Conservation (phyloP, 2,329 filamentous ascomycete genomes). For the Cylindrodendrum hubeiense region DNA sequence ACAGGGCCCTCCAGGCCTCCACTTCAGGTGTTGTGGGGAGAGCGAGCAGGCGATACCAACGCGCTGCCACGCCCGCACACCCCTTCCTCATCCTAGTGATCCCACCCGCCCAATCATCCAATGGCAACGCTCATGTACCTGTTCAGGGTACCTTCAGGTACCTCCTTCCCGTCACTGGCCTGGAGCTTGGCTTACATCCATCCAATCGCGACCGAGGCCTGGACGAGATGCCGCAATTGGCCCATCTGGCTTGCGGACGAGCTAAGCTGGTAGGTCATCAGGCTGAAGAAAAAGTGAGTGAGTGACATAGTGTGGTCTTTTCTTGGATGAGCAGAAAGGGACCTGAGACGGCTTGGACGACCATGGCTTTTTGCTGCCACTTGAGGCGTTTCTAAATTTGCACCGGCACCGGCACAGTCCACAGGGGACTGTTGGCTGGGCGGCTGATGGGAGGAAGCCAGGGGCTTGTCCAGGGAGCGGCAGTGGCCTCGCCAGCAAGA, state of each 20-base stretch:
- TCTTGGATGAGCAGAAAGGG: constrained; percentile 1
- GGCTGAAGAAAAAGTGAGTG: not conserved
- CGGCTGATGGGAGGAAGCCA: constrained; percentile 18
- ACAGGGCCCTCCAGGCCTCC: constrained; percentile 15
- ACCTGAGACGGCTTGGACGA: constrained; percentile 19
- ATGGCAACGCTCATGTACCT: constrained; percentile 19
- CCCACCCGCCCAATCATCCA: not conserved
- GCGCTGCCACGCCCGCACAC: constrained; percentile 9
- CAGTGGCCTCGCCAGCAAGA: not conserved
- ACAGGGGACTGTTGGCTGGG: constrained; percentile 21
- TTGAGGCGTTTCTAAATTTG: constrained; percentile 24
- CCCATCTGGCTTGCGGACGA: constrained; percentile 15
- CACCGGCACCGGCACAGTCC: constrained; percentile 15
- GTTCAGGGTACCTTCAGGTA: constrained; percentile 19
- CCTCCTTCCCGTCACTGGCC: not conserved
- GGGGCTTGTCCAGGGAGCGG: constrained; percentile 6
- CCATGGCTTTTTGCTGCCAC: constrained; percentile 7
- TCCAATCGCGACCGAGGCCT: constrained; percentile 4
- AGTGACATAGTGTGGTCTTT: constrained; percentile 1
- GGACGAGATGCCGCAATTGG: constrained; percentile 17
- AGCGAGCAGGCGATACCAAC: constrained; percentile 16
- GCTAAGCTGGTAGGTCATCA: constrained; percentile 3
- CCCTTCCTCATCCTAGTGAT: constrained; percentile 16
- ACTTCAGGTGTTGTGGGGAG: constrained; percentile 14
- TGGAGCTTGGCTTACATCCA: constrained; percentile 3